Base-by-base conservation (phyloP, 257 asterid genomes). In the Primulina huaijiensis region DNA sequence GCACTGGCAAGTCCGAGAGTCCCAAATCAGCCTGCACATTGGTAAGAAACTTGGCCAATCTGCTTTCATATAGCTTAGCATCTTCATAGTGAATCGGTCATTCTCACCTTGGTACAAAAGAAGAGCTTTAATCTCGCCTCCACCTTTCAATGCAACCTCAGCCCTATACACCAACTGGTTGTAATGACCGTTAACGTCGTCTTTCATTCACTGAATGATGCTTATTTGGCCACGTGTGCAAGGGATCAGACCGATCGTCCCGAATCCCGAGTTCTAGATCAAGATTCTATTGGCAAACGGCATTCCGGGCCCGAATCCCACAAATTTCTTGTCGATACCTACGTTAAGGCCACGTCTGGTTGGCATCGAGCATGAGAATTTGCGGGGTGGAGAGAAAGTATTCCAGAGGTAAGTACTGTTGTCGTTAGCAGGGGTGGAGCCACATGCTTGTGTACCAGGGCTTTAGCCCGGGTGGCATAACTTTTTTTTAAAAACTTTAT, bases 61-160 rank as follows among this genome's bases (percentile, higher is more conserved):
- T 76, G 6, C 10, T 34, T 65, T 27, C 65, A 16, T 82, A 82
- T 74, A 63, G 11, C 38, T 29, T 61, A 3, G 82, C 86, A 58
- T 82, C 80, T 10, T 76, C 78, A 35, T 33, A 72, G 38, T 20
- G 66, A n/a, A 62, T n/a, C 0, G 86, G 23, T 82, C 86, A 64
- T 76, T 72, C 72, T 82, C 86, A 9, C 84, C 84, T 40, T 82
- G 86, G 64, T 74, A 79, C 86, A 84, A 82, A 2, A 82, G 20
- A 19, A 82, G 67, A 19, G 76, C 86, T 65, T 72, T 64, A 56
- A 82, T 67, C 37, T 23, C 19, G 23, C 82, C 86, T 12, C 84
- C 86, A 27, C 71, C 31, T 52, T 58, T 69, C 65, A 72, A 33
- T 1, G 86, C 84, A 20, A 78, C 80, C 25, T 55, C 58, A 3